Evolutionary conservation across 345 rosid species (phyloP).

Genomic region (Euphorbia peplus): DNA sequence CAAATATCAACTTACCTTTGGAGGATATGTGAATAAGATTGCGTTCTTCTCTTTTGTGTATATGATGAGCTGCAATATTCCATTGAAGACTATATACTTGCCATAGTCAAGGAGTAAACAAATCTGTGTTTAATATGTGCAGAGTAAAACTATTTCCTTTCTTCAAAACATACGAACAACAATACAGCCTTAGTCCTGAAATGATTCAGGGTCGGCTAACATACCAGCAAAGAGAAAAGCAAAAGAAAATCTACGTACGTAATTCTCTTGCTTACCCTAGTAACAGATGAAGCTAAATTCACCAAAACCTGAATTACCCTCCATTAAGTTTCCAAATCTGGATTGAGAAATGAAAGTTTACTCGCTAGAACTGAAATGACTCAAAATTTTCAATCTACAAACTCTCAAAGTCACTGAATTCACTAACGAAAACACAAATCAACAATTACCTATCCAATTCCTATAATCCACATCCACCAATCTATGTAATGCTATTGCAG

Average conservation of each 20-base stretch:
- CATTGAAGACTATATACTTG: conserved; percentile 84
- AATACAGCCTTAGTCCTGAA: no score
- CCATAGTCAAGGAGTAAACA: conserved; percentile 65
- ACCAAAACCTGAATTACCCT: not conserved
- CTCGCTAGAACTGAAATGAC: not conserved
- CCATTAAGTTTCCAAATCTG: not conserved
- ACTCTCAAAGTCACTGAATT: not conserved
- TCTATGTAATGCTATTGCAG: not conserved
- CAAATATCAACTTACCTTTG: conserved; percentile 43
- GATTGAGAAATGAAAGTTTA: not conserved
- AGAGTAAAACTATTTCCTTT: not conserved
- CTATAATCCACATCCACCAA: not conserved
- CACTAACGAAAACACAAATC: not conserved
- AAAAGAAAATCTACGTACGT: not conserved
- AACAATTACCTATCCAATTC: not conserved
- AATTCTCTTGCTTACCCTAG: not conserved
- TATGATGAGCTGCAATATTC: conserved; percentile 75
- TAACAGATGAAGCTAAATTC: not conserved
- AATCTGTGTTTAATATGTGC: not conserved
- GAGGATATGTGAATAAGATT: conserved; percentile 88
- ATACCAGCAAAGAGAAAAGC: not conserved
- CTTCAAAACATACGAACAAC: not conserved
- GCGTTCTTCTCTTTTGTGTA: conserved; percentile 90
- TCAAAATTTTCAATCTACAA: no score
- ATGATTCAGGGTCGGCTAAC: no score